Evolutionary conservation across 2,329 filamentous ascomycete species (phyloP).

Genomic region (Paecilomyces sp.): DNA sequence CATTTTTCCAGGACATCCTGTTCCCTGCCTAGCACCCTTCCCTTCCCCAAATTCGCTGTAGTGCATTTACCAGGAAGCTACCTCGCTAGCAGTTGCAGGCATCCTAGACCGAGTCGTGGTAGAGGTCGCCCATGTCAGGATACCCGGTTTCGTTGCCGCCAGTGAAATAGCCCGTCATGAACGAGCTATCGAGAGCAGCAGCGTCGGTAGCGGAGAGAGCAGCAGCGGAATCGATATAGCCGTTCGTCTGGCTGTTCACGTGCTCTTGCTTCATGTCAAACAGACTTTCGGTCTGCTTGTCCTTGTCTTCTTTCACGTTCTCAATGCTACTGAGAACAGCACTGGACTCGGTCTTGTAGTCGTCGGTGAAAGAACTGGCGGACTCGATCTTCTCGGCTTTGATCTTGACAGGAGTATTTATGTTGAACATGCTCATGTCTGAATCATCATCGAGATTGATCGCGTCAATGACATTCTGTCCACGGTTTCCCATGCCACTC

Average conservation of each 20-base stretch:
- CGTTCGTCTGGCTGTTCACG: slow-evolving; percentile 1
- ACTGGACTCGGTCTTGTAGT: not conserved
- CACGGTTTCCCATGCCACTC: not conserved
- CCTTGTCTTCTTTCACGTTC: not conserved
- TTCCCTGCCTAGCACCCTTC: not conserved
- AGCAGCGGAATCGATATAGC: not conserved
- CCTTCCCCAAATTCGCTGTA: not conserved
- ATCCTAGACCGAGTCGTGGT: not conserved
- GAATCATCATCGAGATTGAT: not conserved
- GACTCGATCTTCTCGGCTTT: not conserved
- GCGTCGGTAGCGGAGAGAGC: not conserved
- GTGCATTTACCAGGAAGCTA: not conserved
- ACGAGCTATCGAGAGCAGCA: not conserved
- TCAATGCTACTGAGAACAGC: not conserved
- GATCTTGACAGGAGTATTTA: not conserved
- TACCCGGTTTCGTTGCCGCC: not conserved
- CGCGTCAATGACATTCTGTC: not conserved
- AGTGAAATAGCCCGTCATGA: not conserved
- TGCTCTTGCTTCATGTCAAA: not conserved
- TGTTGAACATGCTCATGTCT: not conserved
- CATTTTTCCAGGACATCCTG: not conserved
- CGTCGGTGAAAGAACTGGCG: not conserved
- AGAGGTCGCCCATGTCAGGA: not conserved
- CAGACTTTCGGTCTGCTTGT: slow-evolving; percentile 50
- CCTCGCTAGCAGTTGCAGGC: not conserved